Evolutionary conservation across 257 asterid genomes (phyloP).

Genomic region (Nicotiana knightiana): DNA sequence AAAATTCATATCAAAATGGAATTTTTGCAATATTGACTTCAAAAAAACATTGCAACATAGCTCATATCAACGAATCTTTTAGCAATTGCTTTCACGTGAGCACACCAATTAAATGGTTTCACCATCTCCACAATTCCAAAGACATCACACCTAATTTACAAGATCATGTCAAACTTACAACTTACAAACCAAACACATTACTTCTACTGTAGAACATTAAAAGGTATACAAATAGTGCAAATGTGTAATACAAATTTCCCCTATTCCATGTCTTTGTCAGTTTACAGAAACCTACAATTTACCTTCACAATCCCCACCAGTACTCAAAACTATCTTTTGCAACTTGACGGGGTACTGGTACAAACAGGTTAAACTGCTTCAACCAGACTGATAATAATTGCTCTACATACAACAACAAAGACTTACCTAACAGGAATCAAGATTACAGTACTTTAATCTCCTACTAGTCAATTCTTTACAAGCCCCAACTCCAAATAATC

Average conservation of each 20-base stretch:
- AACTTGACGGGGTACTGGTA: background rate
- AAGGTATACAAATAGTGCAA: background rate
- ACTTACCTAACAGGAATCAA: background rate
- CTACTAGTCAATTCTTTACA: conserved; percentile 8
- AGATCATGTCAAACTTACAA: background rate
- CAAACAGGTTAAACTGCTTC: conserved; percentile 9
- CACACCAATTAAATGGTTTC: too few relatives aligned
- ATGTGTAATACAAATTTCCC: background rate
- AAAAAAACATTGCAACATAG: too few relatives aligned
- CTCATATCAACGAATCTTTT: background rate
- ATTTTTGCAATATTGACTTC: too few relatives aligned
- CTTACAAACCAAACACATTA: background rate
- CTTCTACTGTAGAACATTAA: background rate
- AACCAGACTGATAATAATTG: background rate
- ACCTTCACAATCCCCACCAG: conserved; percentile 8
- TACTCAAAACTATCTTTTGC: background rate
- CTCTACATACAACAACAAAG: background rate
- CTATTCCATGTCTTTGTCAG: background rate
- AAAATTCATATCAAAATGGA: too few relatives aligned
- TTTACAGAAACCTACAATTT: background rate
- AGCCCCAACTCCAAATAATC: background rate
- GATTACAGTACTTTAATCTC: background rate
- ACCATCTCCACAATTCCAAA: too few relatives aligned
- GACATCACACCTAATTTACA: background rate
- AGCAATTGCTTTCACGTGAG: too few relatives aligned